Evolutionary conservation across 306 rosid species (phyloP).

Genomic region (Vigna nakashimae): DNA sequence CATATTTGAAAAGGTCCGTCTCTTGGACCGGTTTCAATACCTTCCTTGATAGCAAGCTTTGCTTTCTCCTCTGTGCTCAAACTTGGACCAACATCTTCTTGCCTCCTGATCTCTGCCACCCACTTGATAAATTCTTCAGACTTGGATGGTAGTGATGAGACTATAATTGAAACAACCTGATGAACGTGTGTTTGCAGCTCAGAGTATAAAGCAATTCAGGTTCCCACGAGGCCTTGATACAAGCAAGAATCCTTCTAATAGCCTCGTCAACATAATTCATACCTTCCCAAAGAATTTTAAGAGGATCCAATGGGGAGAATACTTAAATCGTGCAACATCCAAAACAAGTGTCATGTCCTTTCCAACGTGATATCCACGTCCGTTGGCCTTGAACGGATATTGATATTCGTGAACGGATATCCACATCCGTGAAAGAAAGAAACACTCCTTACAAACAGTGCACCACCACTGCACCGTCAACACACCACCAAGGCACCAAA

Average conservation of each 20-base stretch:
- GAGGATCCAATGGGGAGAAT: constrained; percentile 99
- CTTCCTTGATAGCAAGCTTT: constrained; percentile 85
- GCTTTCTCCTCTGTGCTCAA: constrained; percentile 88
- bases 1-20: constrained; percentile 75
- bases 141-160: constrained; percentile 76
- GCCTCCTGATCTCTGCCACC: constrained; percentile 91
- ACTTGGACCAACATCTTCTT: constrained; percentile 71
- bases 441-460: too few species aligned
- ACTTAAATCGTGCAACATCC: constrained; percentile 97
- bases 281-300: constrained; percentile 86
- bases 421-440: too few species aligned
- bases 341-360: constrained; percentile 88
- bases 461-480: too few species aligned
- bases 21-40: constrained; percentile 83
- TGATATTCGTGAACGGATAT: too few species aligned
- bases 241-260: constrained; percentile 90
- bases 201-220: constrained; percentile 93
- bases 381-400: too few species aligned
- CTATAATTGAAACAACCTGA: constrained; percentile 64
- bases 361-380: constrained; percentile 72
- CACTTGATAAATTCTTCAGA: constrained; percentile 90
- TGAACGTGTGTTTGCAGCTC: constrained; percentile 51
- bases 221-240: constrained; percentile 85
- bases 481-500: too few species aligned
- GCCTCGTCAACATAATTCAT: constrained; percentile 71